phyloP scores from a whole-genome alignment of 1,284 basidiomycete genomes.

The Melampsora americana region DNA sequence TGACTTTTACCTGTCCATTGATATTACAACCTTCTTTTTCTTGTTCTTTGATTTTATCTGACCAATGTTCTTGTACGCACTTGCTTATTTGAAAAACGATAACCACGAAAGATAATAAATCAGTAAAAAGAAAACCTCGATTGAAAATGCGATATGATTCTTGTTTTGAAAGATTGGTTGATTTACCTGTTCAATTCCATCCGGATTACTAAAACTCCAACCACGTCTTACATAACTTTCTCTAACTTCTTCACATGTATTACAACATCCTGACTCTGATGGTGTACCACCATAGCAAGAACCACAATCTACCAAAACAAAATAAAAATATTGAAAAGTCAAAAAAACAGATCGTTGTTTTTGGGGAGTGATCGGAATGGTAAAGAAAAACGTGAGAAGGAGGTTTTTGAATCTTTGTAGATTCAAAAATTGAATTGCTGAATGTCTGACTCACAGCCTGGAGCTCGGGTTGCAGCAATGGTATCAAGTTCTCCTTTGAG shows the following conservation, averaged over 20 bases:
- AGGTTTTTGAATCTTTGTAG: constrained; percentile 56
- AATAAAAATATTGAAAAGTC: constrained; percentile 76
- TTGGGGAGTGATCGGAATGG: background rate
- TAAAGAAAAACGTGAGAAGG: constrained; percentile 61
- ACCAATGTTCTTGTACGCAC: constrained; percentile 93
- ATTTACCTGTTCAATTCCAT: constrained; percentile 85
- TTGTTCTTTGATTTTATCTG: constrained; percentile 86
- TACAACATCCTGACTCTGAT: constrained; percentile 77
- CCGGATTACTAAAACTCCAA: constrained; percentile 90
- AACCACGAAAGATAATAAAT: background rate
- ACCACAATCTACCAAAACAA: constrained; percentile 63
- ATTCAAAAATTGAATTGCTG: constrained; percentile 43
- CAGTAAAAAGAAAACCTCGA: background rate
- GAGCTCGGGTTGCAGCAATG: constrained; percentile 18
- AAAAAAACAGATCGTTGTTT: constrained; percentile 54
- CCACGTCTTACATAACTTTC: constrained; percentile 84
- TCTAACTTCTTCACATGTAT: constrained; percentile 92
- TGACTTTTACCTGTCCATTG: constrained; percentile 83
- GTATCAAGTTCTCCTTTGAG: constrained; percentile 37
- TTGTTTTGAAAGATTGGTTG: constrained; percentile 8
- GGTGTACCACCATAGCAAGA: constrained; percentile 90
- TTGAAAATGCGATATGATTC: constrained; percentile 1
- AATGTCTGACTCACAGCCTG: constrained; percentile 58
- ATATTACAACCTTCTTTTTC: constrained; percentile 92
- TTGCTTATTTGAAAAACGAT: constrained; percentile 53